These are phyloP conservation scores for Paecilomyces sp. DNA, from an alignment of 2,329 filamentous ascomycete genomes.

Conservation along the genomic window DNA sequence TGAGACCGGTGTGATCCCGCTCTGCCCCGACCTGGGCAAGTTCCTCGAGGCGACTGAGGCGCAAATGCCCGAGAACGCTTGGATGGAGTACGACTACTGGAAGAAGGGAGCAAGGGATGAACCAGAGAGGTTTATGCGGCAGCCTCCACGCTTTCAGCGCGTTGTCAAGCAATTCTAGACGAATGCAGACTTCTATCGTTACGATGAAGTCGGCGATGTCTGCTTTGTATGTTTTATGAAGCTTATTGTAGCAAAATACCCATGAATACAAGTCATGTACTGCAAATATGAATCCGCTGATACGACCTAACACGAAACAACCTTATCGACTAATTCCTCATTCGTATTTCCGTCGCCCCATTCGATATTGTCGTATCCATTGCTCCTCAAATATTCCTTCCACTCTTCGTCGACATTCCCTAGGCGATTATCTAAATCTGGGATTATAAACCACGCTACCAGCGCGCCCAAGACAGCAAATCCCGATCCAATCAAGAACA, in stretches of 20 bases:
- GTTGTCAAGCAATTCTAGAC: conserved; percentile 26
- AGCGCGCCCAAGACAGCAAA: conserved; percentile 43
- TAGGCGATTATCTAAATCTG: conserved; percentile 34
- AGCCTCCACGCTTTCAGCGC: conserved; percentile 27
- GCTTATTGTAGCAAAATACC: neutral
- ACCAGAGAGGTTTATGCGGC: conserved; percentile 37
- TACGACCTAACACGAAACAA: neutral
- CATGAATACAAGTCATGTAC: neutral
- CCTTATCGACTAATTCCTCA: neutral
- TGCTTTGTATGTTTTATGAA: neutral
- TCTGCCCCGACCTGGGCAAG: conserved; percentile 51
- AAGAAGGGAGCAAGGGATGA: conserved; percentile 46
- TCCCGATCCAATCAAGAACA: conserved; percentile 45
- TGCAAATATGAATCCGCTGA: neutral
- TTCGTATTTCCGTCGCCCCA: neutral
- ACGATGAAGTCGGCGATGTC: neutral
- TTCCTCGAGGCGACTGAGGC: conserved; percentile 56
- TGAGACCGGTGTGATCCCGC: conserved; percentile 54
- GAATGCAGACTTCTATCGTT: neutral
- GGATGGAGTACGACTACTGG: conserved; percentile 63
- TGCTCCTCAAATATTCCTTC: conserved; percentile 36
- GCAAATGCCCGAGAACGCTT: conserved; percentile 59
- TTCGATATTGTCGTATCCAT: conserved; percentile 27
- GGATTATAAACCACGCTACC: conserved; percentile 41
- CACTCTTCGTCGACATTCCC: conserved; percentile 40